Percentiles rank a stretch among this genome's conserved stretches.
Conservation (phyloP, 495 filamentous ascomycete species). For the Aspergillus carlsbadensis region DNA sequence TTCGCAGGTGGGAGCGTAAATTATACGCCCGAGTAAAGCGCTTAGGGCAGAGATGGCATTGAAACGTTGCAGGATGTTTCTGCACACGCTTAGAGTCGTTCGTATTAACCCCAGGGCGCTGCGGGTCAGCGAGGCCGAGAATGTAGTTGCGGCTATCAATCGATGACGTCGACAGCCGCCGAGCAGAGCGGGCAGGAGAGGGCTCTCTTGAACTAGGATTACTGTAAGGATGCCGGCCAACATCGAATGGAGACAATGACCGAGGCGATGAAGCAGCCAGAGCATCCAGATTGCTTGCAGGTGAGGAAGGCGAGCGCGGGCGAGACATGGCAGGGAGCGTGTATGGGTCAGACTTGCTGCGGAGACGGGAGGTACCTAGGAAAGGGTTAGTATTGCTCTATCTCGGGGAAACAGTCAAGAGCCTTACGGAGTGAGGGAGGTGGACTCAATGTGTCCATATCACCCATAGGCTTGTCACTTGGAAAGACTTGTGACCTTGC, state of each 20-base stretch:
- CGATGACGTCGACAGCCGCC: conserved; percentile 85
- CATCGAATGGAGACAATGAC: conserved; percentile 68
- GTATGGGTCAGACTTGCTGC: conserved; percentile 75
- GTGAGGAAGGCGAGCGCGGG: conserved; percentile 43
- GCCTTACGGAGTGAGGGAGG: conserved; percentile 73
- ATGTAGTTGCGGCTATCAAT: conserved; percentile 88
- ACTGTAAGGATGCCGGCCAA: conserved; percentile 34
- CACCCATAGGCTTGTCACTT: conserved; percentile 57
- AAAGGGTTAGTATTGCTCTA: conserved; percentile 18
- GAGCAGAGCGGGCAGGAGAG: conserved; percentile 60
- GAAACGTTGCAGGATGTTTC: conserved; percentile 93
- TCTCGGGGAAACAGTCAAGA: background rate
- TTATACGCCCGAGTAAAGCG: conserved; percentile 89
- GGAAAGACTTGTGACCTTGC: conserved; percentile 70
- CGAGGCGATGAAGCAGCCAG: conserved; percentile 49
- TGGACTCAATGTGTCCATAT: conserved; percentile 71
- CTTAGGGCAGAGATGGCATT: conserved; percentile 82
- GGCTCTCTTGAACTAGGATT: conserved; percentile 52
- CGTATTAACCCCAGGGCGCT: conserved; percentile 67
- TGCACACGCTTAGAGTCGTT: conserved; percentile 73
- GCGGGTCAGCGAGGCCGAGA: conserved; percentile 84
- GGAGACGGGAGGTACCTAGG: conserved; percentile 54
- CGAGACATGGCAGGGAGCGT: conserved; percentile 39
- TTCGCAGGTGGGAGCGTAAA: conserved; percentile 84
- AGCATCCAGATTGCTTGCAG: conserved; percentile 45